Percentiles rank a stretch among this genome's conserved stretches.
These are phyloP conservation scores for Starmerella bombicola DNA, from an alignment of 805 yeast genomes.

Conservation along the genomic window DNA sequence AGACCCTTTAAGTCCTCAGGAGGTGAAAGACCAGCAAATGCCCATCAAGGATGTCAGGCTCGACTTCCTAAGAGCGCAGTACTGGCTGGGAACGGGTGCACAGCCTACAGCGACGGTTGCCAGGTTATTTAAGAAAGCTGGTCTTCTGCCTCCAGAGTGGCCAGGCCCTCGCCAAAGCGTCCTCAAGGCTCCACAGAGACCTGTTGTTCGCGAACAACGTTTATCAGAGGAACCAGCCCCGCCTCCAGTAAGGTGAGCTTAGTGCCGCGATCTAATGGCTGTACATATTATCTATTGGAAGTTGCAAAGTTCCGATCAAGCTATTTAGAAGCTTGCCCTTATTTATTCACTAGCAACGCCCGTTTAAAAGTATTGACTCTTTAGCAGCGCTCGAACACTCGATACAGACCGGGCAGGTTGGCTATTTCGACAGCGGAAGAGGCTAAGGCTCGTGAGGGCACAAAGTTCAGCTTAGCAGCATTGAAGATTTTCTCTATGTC, in stretches of 20 bases:
- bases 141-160: slow-evolving; percentile 39
- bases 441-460: slow-evolving; percentile 46
- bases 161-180: slow-evolving; percentile 25
- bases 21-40: slow-evolving; percentile 41
- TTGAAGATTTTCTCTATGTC: slow-evolving; percentile 43
- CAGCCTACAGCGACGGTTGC: slow-evolving; percentile 78
- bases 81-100: slow-evolving; percentile 97
- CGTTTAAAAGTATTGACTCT: too few relatives aligned
- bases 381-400: slow-evolving; percentile 79
- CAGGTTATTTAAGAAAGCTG: slow-evolving; percentile 58
- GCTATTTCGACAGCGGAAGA: slow-evolving; percentile 71
- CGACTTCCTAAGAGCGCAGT: slow-evolving; percentile 80
- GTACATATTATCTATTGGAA: too few relatives aligned
- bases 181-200: slow-evolving; percentile 4
- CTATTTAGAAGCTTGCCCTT: too few relatives aligned
- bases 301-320: too few relatives aligned
- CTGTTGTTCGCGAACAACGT: slow-evolving; percentile 11
- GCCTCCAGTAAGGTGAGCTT: slow-evolving; percentile 21
- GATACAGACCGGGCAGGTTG: slow-evolving; percentile 77
- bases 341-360: too few relatives aligned
- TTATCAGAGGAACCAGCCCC: slow-evolving; percentile 17
- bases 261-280: too few relatives aligned
- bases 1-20: slow-evolving; percentile 50
- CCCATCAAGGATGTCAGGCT: slow-evolving; percentile 69
- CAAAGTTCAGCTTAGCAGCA: slow-evolving; percentile 43